Conservation (phyloP, 192 early-diverging fungal species). For the Entomortierella parvispora region DNA sequence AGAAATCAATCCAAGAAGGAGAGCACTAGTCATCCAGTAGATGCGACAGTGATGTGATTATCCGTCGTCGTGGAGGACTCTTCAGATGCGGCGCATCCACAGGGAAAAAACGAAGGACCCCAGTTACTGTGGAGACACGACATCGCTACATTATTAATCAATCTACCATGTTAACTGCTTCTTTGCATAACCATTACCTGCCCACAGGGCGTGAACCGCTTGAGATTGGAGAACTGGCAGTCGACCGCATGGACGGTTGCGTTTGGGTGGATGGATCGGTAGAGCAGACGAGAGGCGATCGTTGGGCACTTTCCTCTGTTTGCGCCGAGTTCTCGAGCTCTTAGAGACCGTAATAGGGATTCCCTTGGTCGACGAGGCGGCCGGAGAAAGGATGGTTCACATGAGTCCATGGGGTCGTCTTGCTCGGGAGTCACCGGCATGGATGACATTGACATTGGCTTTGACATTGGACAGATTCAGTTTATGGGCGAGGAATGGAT, state of each 20-base stretch:
- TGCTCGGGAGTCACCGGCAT: conserved; percentile 5
- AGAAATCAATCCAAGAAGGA: conserved; percentile 14
- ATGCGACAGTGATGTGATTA: conserved; percentile 1
- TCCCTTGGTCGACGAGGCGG: conserved; percentile 25
- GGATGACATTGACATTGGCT: neutral
- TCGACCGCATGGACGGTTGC: conserved; percentile 43
- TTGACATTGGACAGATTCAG: neutral
- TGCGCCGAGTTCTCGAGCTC: conserved; percentile 26
- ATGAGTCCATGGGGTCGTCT: neutral
- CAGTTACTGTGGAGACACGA: neutral
- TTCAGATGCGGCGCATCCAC: neutral
- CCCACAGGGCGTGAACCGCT: conserved; percentile 46
- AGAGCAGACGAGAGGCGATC: conserved; percentile 21
- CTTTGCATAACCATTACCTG: conserved; percentile 13
- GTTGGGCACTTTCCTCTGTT: conserved; percentile 22
- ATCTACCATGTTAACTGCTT: too few relatives aligned
- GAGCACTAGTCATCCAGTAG: too few relatives aligned
- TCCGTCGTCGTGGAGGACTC: neutral
- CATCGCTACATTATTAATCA: too few relatives aligned
- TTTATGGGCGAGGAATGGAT: neutral
- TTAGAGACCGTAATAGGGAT: conserved; percentile 21
- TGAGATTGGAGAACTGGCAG: conserved; percentile 43
- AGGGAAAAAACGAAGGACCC: neutral
- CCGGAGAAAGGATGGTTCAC: conserved; percentile 11
- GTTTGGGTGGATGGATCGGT: conserved; percentile 43